Evolutionary conservation across 2,329 filamentous ascomycete species (phyloP).

Genomic region (Aspergillus novofumigatus): DNA sequence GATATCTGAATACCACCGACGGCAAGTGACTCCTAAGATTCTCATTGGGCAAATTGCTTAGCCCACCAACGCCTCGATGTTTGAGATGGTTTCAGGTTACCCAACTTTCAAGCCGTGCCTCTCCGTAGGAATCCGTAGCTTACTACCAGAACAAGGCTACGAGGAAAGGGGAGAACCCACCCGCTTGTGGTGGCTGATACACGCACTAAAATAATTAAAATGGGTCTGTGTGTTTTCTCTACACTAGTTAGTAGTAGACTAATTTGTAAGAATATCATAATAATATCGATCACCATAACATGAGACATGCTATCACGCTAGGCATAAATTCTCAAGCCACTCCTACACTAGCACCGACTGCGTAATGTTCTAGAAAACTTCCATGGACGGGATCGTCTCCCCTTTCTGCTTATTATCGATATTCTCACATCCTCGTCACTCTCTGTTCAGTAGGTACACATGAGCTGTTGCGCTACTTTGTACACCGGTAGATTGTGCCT

Average conservation of each 20-base stretch:
- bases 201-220: not conserved
- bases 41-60: not conserved
- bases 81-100: not conserved
- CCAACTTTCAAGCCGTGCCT: not conserved
- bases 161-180: not conserved
- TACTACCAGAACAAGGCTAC: not conserved
- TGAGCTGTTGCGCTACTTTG: no score
- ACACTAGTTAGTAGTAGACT: no score
- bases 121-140: not conserved
- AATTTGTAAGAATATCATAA: not conserved
- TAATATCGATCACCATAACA: not conserved
- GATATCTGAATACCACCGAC: no score
- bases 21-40: no score
- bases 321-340: not conserved
- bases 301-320: not conserved
- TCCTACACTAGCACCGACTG: not conserved
- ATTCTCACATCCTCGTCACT: not conserved
- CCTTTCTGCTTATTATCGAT: not conserved
- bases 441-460: no score
- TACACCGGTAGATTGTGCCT: no score
- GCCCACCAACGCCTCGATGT: not conserved
- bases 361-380: not conserved
- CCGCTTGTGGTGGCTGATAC: not conserved
- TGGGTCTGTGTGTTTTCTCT: not conserved
- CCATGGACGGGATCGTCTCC: not conserved